phyloP scores from a whole-genome alignment of 164 flowering plant species.

The Annona squamosa region DNA sequence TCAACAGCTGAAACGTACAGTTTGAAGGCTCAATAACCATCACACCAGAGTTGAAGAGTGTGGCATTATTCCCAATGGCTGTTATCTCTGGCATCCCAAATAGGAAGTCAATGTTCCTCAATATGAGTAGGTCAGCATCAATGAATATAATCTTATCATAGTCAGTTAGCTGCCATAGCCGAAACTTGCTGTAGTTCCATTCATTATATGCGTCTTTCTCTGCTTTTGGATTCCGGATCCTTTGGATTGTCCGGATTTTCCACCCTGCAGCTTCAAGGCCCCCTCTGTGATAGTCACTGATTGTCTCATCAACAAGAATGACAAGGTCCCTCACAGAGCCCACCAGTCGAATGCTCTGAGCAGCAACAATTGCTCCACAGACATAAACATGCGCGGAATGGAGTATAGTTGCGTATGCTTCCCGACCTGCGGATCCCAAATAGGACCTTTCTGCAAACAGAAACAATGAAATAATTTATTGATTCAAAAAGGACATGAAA shows the following conservation, averaged over 20 bases:
- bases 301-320: constrained; percentile 53
- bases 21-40: constrained; percentile 93
- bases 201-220: constrained; percentile 77
- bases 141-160: constrained; percentile 88
- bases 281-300: constrained; percentile 40
- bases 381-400: constrained; percentile 58
- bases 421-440: constrained; percentile 31
- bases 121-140: constrained; percentile 82
- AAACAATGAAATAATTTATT: background rate
- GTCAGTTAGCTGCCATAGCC: constrained; percentile 94
- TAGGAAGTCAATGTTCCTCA: constrained; percentile 78
- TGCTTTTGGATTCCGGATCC: constrained; percentile 63
- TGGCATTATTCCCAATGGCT: constrained; percentile 78
- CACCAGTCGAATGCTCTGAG: constrained; percentile 52
- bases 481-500: background rate
- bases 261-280: constrained; percentile 59
- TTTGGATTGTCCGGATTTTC: constrained; percentile 44
- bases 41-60: constrained; percentile 89
- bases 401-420: constrained; percentile 57
- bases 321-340: constrained; percentile 54
- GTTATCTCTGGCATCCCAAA: constrained; percentile 86
- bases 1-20: constrained; percentile 73
- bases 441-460: constrained; percentile 18
- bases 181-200: constrained; percentile 90
- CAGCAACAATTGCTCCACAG: constrained; percentile 62